A percentile compares a stretch with the other conserved stretches of the same genome.
Conservation (phyloP, 176 grass and related monocot genomes). For the Cocos nucifera region DNA sequence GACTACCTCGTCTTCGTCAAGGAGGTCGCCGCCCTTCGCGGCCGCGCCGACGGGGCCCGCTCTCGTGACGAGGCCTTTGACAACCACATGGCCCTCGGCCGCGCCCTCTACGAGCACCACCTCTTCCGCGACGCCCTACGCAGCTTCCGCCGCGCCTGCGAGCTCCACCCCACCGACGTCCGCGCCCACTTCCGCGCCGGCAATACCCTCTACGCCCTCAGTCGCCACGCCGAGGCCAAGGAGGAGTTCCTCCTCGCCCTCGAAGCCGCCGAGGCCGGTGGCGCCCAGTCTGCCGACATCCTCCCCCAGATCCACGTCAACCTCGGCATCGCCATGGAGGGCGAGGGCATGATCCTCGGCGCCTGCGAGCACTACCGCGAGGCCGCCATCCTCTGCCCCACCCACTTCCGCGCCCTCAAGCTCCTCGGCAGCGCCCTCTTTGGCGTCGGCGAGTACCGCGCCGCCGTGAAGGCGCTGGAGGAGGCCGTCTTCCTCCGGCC, state of each 20-base stretch:
- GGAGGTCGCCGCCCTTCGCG: constrained; percentile 70
- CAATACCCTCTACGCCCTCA: constrained; percentile 74
- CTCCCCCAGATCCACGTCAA: constrained; percentile 99
- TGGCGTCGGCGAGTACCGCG: constrained; percentile 87
- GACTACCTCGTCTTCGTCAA: constrained; percentile 97
- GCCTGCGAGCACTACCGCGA: constrained; percentile 98
- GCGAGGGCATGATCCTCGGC: constrained; percentile 82
- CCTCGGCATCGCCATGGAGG: constrained; percentile 95
- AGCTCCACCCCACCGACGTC: constrained; percentile 80
- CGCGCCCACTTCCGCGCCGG: constrained; percentile 80
- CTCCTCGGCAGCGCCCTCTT: constrained; percentile 88
- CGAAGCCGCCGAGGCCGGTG: constrained; percentile 80
- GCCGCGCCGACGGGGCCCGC: constrained; percentile 54
- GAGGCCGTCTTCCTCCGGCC: constrained; percentile 85
- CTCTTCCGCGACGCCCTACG: constrained; percentile 70
- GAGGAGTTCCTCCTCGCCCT: constrained; percentile 88
- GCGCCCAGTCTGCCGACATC: constrained; percentile 62
- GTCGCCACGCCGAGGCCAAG: constrained; percentile 82
- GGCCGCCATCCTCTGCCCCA: constrained; percentile 77
- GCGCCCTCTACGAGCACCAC: constrained; percentile 67
- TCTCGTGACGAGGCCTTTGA: constrained; percentile 93
- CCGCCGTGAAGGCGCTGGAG: constrained; percentile 79
- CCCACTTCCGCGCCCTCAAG: constrained; percentile 79
- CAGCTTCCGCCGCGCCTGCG: constrained; percentile 86
- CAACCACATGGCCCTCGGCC: constrained; percentile 89